These are phyloP conservation scores for Cutaneotrichosporon sp. DNA, from an alignment of 1,284 basidiomycete genomes.

Conservation along the genomic window DNA sequence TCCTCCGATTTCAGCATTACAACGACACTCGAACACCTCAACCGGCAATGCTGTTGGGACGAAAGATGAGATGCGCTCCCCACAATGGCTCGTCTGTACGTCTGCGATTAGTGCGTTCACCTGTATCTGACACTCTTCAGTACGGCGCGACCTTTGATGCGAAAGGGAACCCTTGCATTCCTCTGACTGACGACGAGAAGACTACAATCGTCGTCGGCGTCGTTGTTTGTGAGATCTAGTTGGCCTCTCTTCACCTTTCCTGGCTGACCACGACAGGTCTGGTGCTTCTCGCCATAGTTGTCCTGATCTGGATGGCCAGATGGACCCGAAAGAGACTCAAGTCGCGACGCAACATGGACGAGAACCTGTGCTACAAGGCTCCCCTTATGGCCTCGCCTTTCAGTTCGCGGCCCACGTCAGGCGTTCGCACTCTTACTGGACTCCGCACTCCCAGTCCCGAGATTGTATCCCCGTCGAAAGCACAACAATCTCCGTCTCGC, in stretches of 20 bases:
- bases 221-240: conserved; percentile 22
- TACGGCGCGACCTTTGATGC: conserved; percentile 29
- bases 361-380: not conserved
- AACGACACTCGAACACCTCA: not conserved
- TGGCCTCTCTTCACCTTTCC: not conserved
- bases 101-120: not conserved
- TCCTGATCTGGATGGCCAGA: conserved; percentile 1
- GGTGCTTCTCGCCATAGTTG: conserved; percentile 6
- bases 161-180: conserved; percentile 26
- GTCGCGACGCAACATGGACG: not conserved
- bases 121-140: conserved; percentile 15
- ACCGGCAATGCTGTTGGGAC: not conserved
- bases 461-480: not conserved
- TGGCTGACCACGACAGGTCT: conserved; percentile 6
- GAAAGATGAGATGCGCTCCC: not conserved
- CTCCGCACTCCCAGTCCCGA: not conserved
- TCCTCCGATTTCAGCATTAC: too few relatives aligned
- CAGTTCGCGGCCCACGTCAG: not conserved
- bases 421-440: not conserved
- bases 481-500: not conserved
- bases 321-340: conserved; percentile 2
- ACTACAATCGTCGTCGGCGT: conserved; percentile 22
- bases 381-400: not conserved
- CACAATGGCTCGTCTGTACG: not conserved
- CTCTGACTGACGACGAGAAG: conserved; percentile 23